phyloP scores from a whole-genome alignment of 305 asterid genomes.

The Ilex paraguariensis region DNA sequence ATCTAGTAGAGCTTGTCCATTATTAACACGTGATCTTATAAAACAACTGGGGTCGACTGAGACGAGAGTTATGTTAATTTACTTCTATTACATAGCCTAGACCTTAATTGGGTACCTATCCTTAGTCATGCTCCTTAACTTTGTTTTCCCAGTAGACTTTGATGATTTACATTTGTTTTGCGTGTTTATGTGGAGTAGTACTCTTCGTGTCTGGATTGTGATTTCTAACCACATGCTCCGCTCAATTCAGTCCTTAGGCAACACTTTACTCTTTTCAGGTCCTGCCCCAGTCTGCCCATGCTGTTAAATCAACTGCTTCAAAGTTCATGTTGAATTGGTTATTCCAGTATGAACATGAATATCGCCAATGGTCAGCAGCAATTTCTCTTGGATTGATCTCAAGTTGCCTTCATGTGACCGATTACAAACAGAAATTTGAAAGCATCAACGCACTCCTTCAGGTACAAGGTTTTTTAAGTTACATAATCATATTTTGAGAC shows the following conservation, averaged over 20 bases:
- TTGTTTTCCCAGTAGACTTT: too few relatives aligned
- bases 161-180: neutral
- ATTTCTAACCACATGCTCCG: neutral
- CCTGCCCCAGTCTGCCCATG: constrained; percentile 73
- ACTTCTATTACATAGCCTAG: too few relatives aligned
- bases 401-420: constrained; percentile 89
- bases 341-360: constrained; percentile 81
- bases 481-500: neutral
- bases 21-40: too few relatives aligned
- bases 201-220: neutral
- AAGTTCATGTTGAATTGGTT: constrained; percentile 76
- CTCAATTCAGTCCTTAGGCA: constrained; percentile 2
- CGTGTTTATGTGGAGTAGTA: neutral
- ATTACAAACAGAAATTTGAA: constrained; percentile 69
- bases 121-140: too few relatives aligned
- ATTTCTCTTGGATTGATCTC: constrained; percentile 92
- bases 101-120: too few relatives aligned
- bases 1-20: too few relatives aligned
- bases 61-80: too few relatives aligned
- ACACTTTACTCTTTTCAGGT: constrained; percentile 41
- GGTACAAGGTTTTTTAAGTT: constrained; percentile 42
- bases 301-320: constrained; percentile 64
- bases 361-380: constrained; percentile 96
- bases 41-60: too few relatives aligned
- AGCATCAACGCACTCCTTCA: constrained; percentile 72